Conservation (phyloP, 2,329 filamentous ascomycete species). For the Alternaria sp. region DNA sequence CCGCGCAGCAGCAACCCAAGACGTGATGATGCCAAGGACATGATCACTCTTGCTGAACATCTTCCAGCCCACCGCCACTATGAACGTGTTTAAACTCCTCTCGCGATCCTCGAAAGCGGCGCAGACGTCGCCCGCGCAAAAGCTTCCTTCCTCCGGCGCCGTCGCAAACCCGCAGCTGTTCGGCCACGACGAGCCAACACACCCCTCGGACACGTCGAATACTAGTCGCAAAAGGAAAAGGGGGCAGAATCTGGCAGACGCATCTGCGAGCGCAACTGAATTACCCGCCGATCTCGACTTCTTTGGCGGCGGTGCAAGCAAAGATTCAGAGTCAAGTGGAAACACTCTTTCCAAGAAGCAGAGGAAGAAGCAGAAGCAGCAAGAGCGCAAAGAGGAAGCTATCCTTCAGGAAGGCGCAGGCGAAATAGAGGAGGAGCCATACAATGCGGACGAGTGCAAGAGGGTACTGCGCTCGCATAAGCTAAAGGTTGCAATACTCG, state of each 20-base stretch:
- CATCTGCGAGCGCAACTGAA: not conserved
- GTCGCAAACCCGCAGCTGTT: slow-evolving; percentile 74
- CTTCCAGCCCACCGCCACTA: slow-evolving; percentile 39
- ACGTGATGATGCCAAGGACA: slow-evolving; percentile 1
- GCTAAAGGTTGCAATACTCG: slow-evolving; percentile 83
- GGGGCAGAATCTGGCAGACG: slow-evolving; percentile 29
- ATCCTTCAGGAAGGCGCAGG: slow-evolving; percentile 10
- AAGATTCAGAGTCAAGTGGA: slow-evolving; percentile 17
- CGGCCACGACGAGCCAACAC: slow-evolving; percentile 52
- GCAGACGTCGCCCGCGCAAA: slow-evolving; percentile 51
- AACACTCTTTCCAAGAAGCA: slow-evolving; percentile 21
- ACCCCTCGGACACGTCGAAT: slow-evolving; percentile 43
- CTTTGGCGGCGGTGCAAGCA: slow-evolving; percentile 44
- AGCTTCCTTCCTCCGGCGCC: slow-evolving; percentile 71
- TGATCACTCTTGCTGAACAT: not conserved
- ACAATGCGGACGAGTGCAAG: slow-evolving; percentile 76
- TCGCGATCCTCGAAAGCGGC: slow-evolving; percentile 72
- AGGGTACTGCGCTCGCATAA: slow-evolving; percentile 80
- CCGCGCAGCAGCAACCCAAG: not conserved
- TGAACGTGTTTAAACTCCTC: slow-evolving; percentile 78
- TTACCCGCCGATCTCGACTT: slow-evolving; percentile 54
- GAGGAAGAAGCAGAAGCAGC: slow-evolving; percentile 23
- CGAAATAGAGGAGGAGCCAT: slow-evolving; percentile 27
- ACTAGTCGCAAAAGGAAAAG: slow-evolving; percentile 55
- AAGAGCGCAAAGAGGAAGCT: slow-evolving; percentile 13